phyloP scores from a whole-genome alignment of 2,329 filamentous ascomycete genomes.

The Epichloe sp. region DNA sequence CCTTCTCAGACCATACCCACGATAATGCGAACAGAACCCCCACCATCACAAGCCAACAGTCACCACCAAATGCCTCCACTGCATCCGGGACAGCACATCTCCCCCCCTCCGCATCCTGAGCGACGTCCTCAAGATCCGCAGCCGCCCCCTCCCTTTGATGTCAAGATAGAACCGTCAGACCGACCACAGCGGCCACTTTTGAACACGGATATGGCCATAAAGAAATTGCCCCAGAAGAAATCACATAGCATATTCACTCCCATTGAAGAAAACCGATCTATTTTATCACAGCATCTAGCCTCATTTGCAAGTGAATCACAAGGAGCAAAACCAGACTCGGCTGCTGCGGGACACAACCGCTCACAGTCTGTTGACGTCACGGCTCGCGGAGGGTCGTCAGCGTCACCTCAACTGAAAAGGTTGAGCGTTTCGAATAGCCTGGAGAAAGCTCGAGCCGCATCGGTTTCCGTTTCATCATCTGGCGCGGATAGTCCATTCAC shows the following conservation, averaged over 20 bases:
- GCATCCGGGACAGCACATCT: slow-evolving; percentile 34
- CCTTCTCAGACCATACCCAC: slow-evolving; percentile 34
- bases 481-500: slow-evolving; percentile 49
- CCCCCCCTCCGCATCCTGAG: slow-evolving; percentile 37
- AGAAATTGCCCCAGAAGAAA: slow-evolving; percentile 60
- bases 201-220: slow-evolving; percentile 39
- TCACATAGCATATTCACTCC: slow-evolving; percentile 93
- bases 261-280: slow-evolving; percentile 83
- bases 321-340: slow-evolving; percentile 23
- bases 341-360: slow-evolving; percentile 25
- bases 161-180: slow-evolving; percentile 34
- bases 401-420: slow-evolving; percentile 42
- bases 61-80: slow-evolving; percentile 26
- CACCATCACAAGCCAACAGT: slow-evolving; percentile 45
- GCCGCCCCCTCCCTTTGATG: slow-evolving; percentile 35
- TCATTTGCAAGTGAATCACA: slow-evolving; percentile 47
- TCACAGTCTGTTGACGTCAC: slow-evolving; percentile 53
- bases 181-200: slow-evolving; percentile 32
- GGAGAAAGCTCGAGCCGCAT: slow-evolving; percentile 33
- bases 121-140: slow-evolving; percentile 36
- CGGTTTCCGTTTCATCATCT: slow-evolving; percentile 40
- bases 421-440: slow-evolving; percentile 33
- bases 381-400: slow-evolving; percentile 36
- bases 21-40: slow-evolving; percentile 38
- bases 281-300: slow-evolving; percentile 72